Evolutionary conservation across 2,329 filamentous ascomycete genomes (phyloP).

Genomic region (Talaromyces sp.): DNA sequence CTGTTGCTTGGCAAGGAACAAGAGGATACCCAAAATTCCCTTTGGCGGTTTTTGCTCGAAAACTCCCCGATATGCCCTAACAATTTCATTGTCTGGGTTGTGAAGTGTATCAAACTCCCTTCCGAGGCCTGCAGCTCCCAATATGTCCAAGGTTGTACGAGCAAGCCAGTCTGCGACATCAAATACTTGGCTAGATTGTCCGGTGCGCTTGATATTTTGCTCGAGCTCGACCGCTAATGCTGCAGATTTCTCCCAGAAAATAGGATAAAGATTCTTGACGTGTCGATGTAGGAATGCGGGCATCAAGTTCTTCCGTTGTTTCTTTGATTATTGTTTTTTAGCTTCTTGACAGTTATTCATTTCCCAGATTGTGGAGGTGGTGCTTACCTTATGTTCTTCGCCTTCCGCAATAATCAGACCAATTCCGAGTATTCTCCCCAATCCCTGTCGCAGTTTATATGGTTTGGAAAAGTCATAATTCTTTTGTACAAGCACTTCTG

Average conservation of each 20-base stretch:
- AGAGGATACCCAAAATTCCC: background rate
- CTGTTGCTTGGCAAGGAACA: conserved; percentile 3
- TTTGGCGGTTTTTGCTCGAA: conserved; percentile 12
- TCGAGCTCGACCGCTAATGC: conserved; percentile 49
- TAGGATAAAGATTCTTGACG: conserved; percentile 71
- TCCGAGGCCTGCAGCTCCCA: conserved; percentile 64
- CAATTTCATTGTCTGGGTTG: conserved; percentile 57
- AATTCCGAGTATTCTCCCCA: conserved; percentile 25
- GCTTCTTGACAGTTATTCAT: too few species aligned
- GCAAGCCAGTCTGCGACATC: conserved; percentile 63
- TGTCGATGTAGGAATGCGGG: conserved; percentile 75
- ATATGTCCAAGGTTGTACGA: conserved; percentile 28
- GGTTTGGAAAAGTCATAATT: conserved; percentile 15
- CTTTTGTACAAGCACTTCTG: conserved; percentile 8
- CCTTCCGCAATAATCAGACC: conserved; percentile 67
- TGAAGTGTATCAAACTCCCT: conserved; percentile 62
- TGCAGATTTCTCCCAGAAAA: conserved; percentile 70
- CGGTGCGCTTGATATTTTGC: background rate
- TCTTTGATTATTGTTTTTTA: background rate
- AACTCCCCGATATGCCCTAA: conserved; percentile 21
- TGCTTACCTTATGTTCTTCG: conserved; percentile 68
- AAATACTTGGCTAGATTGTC: conserved; percentile 9
- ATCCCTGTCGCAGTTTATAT: conserved; percentile 1
- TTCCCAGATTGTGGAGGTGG: background rate
- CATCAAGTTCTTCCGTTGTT: conserved; percentile 66